Evolutionary conservation across 768 basidiomycete genomes (phyloP).

Genomic region (Lactifluus rugatus): DNA sequence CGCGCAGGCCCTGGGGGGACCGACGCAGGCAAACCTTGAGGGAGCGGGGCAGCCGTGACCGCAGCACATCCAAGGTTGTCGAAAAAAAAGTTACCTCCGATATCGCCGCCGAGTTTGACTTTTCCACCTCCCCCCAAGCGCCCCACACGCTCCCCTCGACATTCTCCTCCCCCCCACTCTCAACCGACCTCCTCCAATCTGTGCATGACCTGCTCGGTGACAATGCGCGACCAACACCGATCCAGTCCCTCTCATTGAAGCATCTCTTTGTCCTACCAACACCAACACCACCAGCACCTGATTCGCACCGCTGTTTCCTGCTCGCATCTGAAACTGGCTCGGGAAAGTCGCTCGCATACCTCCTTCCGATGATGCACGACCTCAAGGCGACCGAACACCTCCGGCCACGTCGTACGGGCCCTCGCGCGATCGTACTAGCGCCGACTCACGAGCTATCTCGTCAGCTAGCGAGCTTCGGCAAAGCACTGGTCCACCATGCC

Average conservation of each 20-base stretch:
- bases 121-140: conserved; percentile 22
- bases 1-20: no score
- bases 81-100: not conserved
- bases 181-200: conserved; percentile 51
- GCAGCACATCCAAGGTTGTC: not conserved
- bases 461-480: conserved; percentile 68
- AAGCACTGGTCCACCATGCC: conserved; percentile 59
- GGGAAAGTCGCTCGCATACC: conserved; percentile 85
- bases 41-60: no score
- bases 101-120: conserved; percentile 31
- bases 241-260: conserved; percentile 67
- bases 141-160: conserved; percentile 26
- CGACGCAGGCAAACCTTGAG: no score
- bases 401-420: conserved; percentile 27
- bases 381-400: conserved; percentile 57
- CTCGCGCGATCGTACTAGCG: conserved; percentile 72
- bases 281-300: conserved; percentile 27
- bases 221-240: conserved; percentile 54
- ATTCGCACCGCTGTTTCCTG: conserved; percentile 41
- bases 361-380: conserved; percentile 71
- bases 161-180: conserved; percentile 63
- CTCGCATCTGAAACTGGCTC: conserved; percentile 87
- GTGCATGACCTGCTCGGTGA: conserved; percentile 50
- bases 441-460: conserved; percentile 86
- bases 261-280: conserved; percentile 42